phyloP scores from a whole-genome alignment of 306 rosid species.

The Ochetophila trinervis region DNA sequence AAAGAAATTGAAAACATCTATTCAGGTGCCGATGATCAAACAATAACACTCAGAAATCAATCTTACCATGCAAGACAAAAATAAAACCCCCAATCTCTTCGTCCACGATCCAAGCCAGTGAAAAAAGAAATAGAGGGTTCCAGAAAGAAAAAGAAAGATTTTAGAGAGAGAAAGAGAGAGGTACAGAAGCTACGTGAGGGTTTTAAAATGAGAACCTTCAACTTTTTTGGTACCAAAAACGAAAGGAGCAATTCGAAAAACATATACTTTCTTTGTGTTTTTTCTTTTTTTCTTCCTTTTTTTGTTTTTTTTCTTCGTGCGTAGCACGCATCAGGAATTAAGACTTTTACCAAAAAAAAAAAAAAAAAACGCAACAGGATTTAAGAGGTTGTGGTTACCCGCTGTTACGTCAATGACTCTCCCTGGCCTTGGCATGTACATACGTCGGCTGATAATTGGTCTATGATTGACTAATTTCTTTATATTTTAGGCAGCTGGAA shows the following conservation, averaged over 20 bases:
- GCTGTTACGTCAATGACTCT: too few relatives aligned
- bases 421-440: too few relatives aligned
- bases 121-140: not conserved
- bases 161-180: not conserved
- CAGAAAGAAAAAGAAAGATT: not conserved
- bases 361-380: too few relatives aligned
- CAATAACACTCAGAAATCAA: not conserved
- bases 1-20: not conserved
- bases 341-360: too few relatives aligned
- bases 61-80: slow-evolving; percentile 5
- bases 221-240: not conserved
- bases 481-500: too few relatives aligned
- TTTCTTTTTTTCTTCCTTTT: too few relatives aligned
- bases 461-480: too few relatives aligned
- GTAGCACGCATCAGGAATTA: too few relatives aligned
- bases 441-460: too few relatives aligned
- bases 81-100: slow-evolving; percentile 5
- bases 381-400: too few relatives aligned
- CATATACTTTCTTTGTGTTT: not conserved
- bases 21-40: not conserved
- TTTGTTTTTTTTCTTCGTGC: too few relatives aligned
- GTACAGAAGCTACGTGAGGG: slow-evolving; percentile 5
- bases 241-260: not conserved
- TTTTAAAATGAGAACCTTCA: not conserved
- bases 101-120: not conserved